Evolutionary conservation across 306 rosid species (phyloP).

Genomic region (Citrullus colocynthis): DNA sequence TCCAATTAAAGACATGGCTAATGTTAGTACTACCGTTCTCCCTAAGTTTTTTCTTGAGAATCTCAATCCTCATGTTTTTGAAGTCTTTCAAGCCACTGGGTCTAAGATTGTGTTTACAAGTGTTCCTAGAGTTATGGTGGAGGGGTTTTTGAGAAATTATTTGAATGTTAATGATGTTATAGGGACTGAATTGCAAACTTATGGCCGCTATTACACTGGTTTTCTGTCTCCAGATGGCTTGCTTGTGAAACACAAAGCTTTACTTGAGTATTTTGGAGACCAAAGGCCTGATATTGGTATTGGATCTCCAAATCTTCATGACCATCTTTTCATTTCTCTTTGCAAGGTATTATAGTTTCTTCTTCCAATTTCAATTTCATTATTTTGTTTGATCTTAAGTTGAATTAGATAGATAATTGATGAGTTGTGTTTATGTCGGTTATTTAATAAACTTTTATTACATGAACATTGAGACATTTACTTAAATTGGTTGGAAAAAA

Average conservation of each 20-base stretch:
- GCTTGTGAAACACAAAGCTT: slow-evolving; percentile 52
- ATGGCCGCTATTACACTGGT: slow-evolving; percentile 54
- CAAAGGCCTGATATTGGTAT: slow-evolving; percentile 60
- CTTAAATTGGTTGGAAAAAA: too few relatives aligned
- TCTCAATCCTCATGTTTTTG: slow-evolving; percentile 42
- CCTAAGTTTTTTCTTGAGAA: slow-evolving; percentile 81
- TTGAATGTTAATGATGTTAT: slow-evolving; percentile 41
- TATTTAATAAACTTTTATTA: too few relatives aligned
- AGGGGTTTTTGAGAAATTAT: slow-evolving; percentile 59
- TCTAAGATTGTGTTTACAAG: slow-evolving; percentile 44
- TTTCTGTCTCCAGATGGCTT: slow-evolving; percentile 39
- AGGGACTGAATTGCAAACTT: slow-evolving; percentile 59
- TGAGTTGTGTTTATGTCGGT: too few relatives aligned
- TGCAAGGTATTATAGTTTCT: slow-evolving; percentile 49
- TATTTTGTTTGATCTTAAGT: too few relatives aligned
- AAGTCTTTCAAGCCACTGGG: slow-evolving; percentile 43
- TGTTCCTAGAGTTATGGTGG: slow-evolving; percentile 78
- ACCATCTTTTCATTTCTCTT: slow-evolving; percentile 50
- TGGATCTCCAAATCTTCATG: slow-evolving; percentile 46
- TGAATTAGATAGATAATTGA: too few relatives aligned
- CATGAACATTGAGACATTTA: too few relatives aligned
- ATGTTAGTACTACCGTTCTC: slow-evolving; percentile 43
- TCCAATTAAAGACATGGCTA: slow-evolving; percentile 37
- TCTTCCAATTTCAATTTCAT: too few relatives aligned
- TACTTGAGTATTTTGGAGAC: slow-evolving; percentile 58